Conservation (phyloP, 129 eudicot species). For the Tagetes patula region DNA sequence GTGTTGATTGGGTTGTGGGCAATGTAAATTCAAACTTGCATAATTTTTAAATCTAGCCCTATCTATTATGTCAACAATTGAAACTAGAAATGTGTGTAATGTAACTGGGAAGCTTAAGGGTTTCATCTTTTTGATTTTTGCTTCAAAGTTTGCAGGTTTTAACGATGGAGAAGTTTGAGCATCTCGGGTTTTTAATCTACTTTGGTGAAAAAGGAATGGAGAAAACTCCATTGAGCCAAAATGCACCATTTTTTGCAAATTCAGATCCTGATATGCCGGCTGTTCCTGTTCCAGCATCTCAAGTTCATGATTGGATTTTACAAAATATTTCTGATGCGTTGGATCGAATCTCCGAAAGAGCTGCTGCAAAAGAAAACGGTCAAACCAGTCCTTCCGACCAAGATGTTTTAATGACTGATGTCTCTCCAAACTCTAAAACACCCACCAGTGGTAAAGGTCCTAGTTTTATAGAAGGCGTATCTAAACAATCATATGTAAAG, state of each 20-base stretch:
- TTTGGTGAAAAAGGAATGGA: constrained; percentile 89
- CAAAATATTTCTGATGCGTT: constrained; percentile 68
- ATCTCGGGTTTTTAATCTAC: constrained; percentile 70
- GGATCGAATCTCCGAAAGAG: constrained; percentile 75
- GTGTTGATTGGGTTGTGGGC: background rate
- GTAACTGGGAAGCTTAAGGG: background rate
- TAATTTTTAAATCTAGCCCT: background rate
- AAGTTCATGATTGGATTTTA: constrained; percentile 88
- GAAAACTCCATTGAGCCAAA: constrained; percentile 74
- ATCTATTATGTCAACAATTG: background rate
- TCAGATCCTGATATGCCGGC: constrained; percentile 99
- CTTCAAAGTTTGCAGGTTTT: constrained; percentile 62
- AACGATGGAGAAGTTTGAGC: constrained; percentile 85
- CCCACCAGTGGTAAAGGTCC: constrained; percentile 72
- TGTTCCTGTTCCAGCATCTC: constrained; percentile 83
- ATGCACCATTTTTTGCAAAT: constrained; percentile 91
- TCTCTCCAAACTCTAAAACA: constrained; percentile 49
- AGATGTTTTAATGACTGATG: constrained; percentile 89
- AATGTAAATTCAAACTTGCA: background rate
- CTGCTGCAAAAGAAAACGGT: constrained; percentile 78
- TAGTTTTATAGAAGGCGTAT: constrained; percentile 81
- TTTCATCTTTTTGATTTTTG: constrained; percentile 29
- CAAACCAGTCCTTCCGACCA: constrained; percentile 77
- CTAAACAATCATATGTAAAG: constrained; percentile 83
- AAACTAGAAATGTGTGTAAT: background rate